These are phyloP conservation scores for Rhytidhysteron rufulum DNA, from an alignment of 2,329 filamentous ascomycete genomes.

Conservation along the genomic window DNA sequence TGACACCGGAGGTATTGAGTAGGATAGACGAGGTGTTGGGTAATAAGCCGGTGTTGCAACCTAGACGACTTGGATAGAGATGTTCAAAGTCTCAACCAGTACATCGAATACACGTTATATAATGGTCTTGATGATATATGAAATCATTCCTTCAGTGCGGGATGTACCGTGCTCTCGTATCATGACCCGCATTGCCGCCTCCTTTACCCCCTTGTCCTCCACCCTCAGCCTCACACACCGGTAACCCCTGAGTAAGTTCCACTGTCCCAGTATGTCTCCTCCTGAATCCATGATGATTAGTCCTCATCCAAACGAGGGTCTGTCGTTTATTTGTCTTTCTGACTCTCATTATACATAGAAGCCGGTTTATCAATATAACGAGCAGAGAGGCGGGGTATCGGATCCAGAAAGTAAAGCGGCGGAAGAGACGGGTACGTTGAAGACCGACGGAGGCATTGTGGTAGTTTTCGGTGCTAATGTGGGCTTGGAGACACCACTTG, in stretches of 20 bases:
- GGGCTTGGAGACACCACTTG: conserved; percentile 36
- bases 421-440: conserved; percentile 20
- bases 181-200: no score
- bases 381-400: conserved; percentile 2
- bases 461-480: conserved; percentile 33
- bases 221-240: no score
- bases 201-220: no score
- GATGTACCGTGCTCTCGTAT: no score
- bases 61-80: no score
- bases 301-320: background rate
- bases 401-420: conserved; percentile 13
- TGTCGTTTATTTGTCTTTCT: background rate
- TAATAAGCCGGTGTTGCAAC: no score
- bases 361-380: background rate
- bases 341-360: background rate
- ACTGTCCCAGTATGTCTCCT: no score
- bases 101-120: no score
- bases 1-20: background rate
- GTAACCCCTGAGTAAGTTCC: no score
- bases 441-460: conserved; percentile 22
- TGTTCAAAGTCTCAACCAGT: no score
- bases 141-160: no score
- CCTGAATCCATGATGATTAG: background rate
- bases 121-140: no score
- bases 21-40: conserved; percentile 1